Conservation (phyloP, 2,329 filamentous ascomycete genomes). For the Microsporum canis region DNA sequence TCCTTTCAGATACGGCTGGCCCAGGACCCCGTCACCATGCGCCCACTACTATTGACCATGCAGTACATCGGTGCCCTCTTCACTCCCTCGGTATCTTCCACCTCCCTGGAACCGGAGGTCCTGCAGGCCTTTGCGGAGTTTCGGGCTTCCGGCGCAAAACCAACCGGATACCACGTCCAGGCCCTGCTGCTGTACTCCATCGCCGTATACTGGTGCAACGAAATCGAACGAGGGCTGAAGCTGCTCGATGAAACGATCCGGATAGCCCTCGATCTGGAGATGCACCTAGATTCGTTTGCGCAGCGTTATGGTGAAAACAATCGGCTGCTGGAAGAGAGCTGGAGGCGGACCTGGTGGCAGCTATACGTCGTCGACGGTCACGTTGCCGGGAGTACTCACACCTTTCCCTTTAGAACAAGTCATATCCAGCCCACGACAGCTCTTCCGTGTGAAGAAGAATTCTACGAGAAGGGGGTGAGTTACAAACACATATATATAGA, state of each 20-base stretch:
- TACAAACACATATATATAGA: background rate
- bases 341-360: constrained; percentile 35
- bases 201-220: constrained; percentile 10
- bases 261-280: constrained; percentile 18
- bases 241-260: constrained; percentile 8
- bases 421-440: constrained; percentile 18
- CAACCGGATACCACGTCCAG: constrained; percentile 16
- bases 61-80: constrained; percentile 23
- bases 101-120: constrained; percentile 1
- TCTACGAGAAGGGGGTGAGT: constrained; percentile 22
- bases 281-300: constrained; percentile 15
- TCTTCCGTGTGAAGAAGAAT: constrained; percentile 25
- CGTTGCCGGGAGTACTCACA: constrained; percentile 51
- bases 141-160: background rate
- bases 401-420: constrained; percentile 16
- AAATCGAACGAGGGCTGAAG: constrained; percentile 7
- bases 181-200: constrained; percentile 20
- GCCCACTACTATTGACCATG: constrained; percentile 20
- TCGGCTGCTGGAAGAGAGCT: constrained; percentile 29
- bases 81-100: constrained; percentile 4
- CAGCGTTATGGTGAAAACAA: constrained; percentile 46
- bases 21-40: constrained; percentile 10
- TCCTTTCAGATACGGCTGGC: constrained; percentile 11
- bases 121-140: constrained; percentile 1
- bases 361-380: constrained; percentile 62